Conservation (phyloP, 2,329 filamentous ascomycete species). For the Neonectria ditissima region DNA sequence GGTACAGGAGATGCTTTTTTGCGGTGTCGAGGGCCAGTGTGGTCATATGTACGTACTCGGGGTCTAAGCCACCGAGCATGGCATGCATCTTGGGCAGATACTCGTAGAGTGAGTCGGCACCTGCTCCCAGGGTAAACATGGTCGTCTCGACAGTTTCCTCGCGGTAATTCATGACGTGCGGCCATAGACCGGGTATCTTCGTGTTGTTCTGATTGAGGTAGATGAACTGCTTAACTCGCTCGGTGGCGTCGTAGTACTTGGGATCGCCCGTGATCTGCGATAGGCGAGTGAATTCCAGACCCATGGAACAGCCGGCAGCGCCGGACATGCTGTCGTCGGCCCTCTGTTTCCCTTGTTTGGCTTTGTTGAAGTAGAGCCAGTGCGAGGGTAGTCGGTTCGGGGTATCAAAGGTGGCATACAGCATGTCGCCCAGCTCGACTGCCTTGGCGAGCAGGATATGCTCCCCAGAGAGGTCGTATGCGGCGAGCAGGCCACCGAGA, state of each 20-base stretch:
- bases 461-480: slow-evolving; percentile 64
- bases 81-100: slow-evolving; percentile 70
- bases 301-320: slow-evolving; percentile 72
- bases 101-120: slow-evolving; percentile 66
- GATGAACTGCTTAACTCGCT: slow-evolving; percentile 77
- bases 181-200: slow-evolving; percentile 79
- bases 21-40: slow-evolving; percentile 70
- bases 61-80: slow-evolving; percentile 74
- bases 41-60: slow-evolving; percentile 75
- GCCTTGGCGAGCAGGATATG: slow-evolving; percentile 62
- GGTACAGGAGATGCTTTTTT: slow-evolving; percentile 73
- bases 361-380: slow-evolving; percentile 58
- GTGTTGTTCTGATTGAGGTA: slow-evolving; percentile 74
- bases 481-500: slow-evolving; percentile 63
- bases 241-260: slow-evolving; percentile 82
- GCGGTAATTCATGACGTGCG: slow-evolving; percentile 71
- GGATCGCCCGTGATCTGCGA: slow-evolving; percentile 78
- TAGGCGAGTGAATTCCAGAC: slow-evolving; percentile 80
- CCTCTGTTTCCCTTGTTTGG: slow-evolving; percentile 52
- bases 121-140: slow-evolving; percentile 59
- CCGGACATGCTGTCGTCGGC: slow-evolving; percentile 54
- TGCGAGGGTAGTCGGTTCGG: slow-evolving; percentile 64
- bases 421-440: slow-evolving; percentile 64
- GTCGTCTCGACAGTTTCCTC: slow-evolving; percentile 58
- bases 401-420: slow-evolving; percentile 66